Percentiles rank a stretch among this genome's conserved stretches.
Conservation (phyloP, 768 basidiomycete species). For the Lentinus brumalis region DNA sequence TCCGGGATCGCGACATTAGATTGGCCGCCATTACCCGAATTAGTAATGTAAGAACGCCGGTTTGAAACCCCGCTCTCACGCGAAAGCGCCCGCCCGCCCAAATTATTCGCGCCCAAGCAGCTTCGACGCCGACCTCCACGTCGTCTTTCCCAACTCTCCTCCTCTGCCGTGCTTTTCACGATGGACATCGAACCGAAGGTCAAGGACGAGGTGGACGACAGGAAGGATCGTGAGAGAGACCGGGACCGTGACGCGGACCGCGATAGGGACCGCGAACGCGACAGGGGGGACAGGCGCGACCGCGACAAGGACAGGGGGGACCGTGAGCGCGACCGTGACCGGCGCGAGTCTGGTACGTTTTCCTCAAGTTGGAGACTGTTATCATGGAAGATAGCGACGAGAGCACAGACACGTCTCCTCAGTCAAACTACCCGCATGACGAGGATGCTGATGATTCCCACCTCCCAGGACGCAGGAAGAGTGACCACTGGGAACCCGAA, state of each 20-base stretch:
- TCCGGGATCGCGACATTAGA: background rate
- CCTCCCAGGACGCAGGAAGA: slow-evolving; percentile 46
- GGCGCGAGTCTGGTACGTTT: slow-evolving; percentile 56
- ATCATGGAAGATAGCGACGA: background rate
- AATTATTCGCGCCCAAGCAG: background rate
- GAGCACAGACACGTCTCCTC: background rate
- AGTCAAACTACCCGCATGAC: too few species aligned
- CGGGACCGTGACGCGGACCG: slow-evolving; percentile 49
- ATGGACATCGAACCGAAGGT: slow-evolving; percentile 86
- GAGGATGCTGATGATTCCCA: slow-evolving; percentile 29
- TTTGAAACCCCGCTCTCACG: background rate
- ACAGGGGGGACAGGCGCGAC: slow-evolving; percentile 4
- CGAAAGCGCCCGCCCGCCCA: background rate
- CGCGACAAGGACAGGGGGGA: slow-evolving; percentile 37
- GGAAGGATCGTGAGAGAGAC: slow-evolving; percentile 46
- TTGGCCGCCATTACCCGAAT: background rate
- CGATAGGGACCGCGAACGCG: slow-evolving; percentile 35
- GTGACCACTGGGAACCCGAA: slow-evolving; percentile 87
- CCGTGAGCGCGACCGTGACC: slow-evolving; percentile 42
- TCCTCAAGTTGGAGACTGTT: background rate
- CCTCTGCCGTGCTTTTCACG: background rate
- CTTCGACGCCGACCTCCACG: background rate
- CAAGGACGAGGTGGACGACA: slow-evolving; percentile 75
- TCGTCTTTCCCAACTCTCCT: background rate
- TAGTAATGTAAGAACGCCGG: background rate